Conservation (phyloP, 83 land plant genomes). For the Picea engelmannii region DNA sequence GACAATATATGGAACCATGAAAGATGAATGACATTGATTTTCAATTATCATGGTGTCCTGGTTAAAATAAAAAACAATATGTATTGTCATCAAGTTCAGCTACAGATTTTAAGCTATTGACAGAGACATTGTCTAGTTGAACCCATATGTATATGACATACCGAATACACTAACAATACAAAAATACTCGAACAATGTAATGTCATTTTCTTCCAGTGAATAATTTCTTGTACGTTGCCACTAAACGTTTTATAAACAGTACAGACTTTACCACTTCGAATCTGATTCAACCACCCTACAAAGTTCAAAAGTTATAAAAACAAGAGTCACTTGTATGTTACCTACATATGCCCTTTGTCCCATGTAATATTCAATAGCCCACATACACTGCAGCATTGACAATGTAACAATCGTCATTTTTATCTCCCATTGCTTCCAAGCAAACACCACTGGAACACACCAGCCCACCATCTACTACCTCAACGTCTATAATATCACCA, state of each 20-base stretch:
- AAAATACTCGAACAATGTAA: neutral
- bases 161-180: neutral
- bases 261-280: neutral
- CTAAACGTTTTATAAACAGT: neutral
- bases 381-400: constrained; percentile 99
- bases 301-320: neutral
- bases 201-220: neutral
- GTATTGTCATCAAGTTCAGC: neutral
- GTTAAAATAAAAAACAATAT: neutral
- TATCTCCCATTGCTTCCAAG: constrained; percentile 81
- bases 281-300: neutral
- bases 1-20: neutral
- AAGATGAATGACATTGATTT: neutral
- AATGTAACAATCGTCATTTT: constrained; percentile 66
- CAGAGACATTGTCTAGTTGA: neutral
- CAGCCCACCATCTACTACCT: constrained; percentile 92
- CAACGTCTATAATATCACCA: constrained; percentile 74
- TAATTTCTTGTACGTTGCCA: neutral
- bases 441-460: constrained; percentile 90
- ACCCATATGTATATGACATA: neutral
- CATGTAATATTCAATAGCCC: constrained; percentile 57
- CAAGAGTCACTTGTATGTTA: neutral
- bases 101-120: neutral
- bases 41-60: neutral
- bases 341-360: neutral